phyloP scores from a whole-genome alignment of 768 basidiomycete genomes.

The Gymnopilus junonius region DNA sequence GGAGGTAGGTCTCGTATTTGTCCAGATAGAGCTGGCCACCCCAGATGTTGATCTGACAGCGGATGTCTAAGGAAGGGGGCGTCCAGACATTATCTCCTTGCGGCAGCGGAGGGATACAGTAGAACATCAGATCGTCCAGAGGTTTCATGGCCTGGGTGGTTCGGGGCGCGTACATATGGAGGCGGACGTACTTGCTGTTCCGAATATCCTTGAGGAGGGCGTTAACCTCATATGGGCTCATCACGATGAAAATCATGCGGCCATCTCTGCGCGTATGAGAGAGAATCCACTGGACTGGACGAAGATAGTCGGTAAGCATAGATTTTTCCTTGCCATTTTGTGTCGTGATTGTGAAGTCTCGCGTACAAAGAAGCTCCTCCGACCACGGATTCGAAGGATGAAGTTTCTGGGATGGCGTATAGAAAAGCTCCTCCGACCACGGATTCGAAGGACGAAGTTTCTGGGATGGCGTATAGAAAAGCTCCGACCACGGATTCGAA shows the following conservation, averaged over 20 bases:
- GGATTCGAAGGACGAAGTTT: conserved; percentile 1
- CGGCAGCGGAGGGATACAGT: conserved; percentile 30
- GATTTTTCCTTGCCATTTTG: conserved; percentile 6
- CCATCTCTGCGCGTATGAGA: conserved; percentile 18
- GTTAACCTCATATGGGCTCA: conserved; percentile 47
- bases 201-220: conserved; percentile 38
- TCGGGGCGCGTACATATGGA: conserved; percentile 48
- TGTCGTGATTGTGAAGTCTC: conserved; percentile 39
- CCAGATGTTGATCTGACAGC: conserved; percentile 44
- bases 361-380: conserved; percentile 31
- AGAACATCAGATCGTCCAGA: conserved; percentile 41
- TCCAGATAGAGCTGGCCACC: conserved; percentile 49
- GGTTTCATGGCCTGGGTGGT: conserved; percentile 35
- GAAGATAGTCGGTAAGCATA: conserved; percentile 32
- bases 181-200: conserved; percentile 31
- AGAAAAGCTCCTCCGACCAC: conserved; percentile 30
- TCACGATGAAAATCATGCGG: conserved; percentile 29
- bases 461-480: conserved; percentile 40
- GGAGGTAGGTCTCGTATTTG: conserved; percentile 34
- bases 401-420: conserved; percentile 13
- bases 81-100: conserved; percentile 7
- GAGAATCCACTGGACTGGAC: conserved; percentile 49
- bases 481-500: conserved; percentile 21
- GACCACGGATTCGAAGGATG: conserved; percentile 20
- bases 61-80: conserved; percentile 15